Base-by-base conservation (phyloP, 1,284 basidiomycete genomes). In the Leccinum subrobustum region DNA sequence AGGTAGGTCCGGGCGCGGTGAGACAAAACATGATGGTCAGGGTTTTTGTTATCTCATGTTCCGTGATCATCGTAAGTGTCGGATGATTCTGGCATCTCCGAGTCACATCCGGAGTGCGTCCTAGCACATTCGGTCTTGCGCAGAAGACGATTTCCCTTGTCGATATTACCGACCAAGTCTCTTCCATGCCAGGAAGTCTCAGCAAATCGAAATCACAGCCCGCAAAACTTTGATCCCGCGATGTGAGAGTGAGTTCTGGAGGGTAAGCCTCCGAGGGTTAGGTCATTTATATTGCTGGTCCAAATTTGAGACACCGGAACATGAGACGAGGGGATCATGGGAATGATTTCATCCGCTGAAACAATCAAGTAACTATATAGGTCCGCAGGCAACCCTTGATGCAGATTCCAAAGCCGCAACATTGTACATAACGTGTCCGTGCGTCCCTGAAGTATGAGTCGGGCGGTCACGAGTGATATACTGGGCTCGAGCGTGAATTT, bases 121-220 rank as follows among this genome's bases (percentile, higher is more conserved):
- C 14, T 7, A 83, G 65, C 9, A 79, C 81, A 67, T 86, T 86
- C 1, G 81, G 76, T 5, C 83, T 82, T 85, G 57, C 16, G 14
- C 18, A 18, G 16, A n/a, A 60, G 3, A 31, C 8, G 48, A 16
- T 42, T n/a, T 44, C 14, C 44, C 18, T 57, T 5, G 8, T 62
- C 27, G 8, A 31, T 39, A 39, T 39, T 39, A 2, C 7, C 0
- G 29, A 31, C 29, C 35, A 37, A 37, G 35, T 37, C 35, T 39
- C 37, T 39, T 7, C 4, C 37, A 39, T 39, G 37, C 23, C 23
- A 23, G 16, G 12, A 37, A n/a, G 37, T n/a, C 1, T 39, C 1
- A 39, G 37, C 14, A n/a, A 39, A 39, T 16, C 16, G 37, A 39
- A 16, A 16, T 39, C 39, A 39, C 39, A 9, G 35, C 37, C 27